phyloP scores from a whole-genome alignment of 345 rosid genomes.

The Citrus trifoliata region DNA sequence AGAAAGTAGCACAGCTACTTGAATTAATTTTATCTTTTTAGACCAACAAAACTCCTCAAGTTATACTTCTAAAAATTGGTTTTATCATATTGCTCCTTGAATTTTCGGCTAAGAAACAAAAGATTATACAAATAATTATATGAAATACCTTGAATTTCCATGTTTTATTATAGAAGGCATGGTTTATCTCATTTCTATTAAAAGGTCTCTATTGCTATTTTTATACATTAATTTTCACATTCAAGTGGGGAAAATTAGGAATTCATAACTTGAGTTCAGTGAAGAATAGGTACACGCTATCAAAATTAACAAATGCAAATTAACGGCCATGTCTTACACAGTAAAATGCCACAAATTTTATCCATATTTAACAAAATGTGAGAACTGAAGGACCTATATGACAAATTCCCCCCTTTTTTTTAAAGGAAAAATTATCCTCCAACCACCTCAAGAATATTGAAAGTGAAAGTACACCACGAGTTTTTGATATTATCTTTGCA shows the following conservation, averaged over 20 bases:
- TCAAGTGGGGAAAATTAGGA: no score
- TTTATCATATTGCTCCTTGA: not conserved
- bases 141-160: not conserved
- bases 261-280: not conserved
- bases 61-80: not conserved
- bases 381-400: not conserved
- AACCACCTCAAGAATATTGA: not conserved
- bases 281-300: not conserved
- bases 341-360: not conserved
- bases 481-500: no score
- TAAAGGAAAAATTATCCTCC: not conserved
- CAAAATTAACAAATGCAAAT: not conserved
- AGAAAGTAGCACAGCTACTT: conserved; percentile 5
- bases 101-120: no score
- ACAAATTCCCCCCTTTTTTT: not conserved
- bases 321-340: not conserved
- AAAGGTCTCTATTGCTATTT: not conserved
- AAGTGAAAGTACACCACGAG: no score
- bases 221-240: not conserved
- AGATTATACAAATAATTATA: no score
- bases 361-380: not conserved
- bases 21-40: not conserved
- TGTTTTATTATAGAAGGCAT: not conserved
- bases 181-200: not conserved
- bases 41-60: not conserved